Evolutionary conservation across 129 eudicot genomes (phyloP), one percentile per base, ranked within the genome.

Genomic region (Pulicaria dysenterica): DNA sequence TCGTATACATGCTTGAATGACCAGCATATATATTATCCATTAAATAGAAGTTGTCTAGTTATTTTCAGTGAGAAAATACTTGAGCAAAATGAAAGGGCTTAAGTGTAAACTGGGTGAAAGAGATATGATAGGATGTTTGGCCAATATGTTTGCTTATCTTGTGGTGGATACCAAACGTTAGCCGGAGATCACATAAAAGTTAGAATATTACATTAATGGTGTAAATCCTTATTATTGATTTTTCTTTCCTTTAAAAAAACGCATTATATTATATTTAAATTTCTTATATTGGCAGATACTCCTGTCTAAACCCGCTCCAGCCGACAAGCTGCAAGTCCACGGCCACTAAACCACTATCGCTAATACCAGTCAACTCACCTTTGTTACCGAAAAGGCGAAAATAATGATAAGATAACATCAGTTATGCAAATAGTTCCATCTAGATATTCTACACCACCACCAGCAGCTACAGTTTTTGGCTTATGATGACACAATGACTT

Each of bases 161-260:
- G 66, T 54, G 66, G 79, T 54, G 72, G 66, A 65, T 75, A 9
- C 75, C 66, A 75, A 65, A 37, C 79, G 56, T 74, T 64, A 64
- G 72, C 8, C 64, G 65, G 43, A 64, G 8, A 31, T 43, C 73
- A 74, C 72, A 60, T 49, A 13, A 74, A 64, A 56, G 2, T 24
- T 46, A 5, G 67, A 56, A 39, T 42, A 51, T 41, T 44, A 7
- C 13, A 14, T 19, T 12, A 6, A 10, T 46, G 42, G 8, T 51
- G 61, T 49, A 17, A 16, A 15, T 5, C 12, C 13, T 9, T 2
- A 54, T 53, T 3, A 42, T 24, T 59, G 24, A 59, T 34, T 11
- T 34, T 59, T 6, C 6, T 3, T 34, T 59, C 45, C 43, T 24
- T 24, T 24, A 24, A 12, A 59, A 59, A 24, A 56, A 12, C 12